These are phyloP conservation scores for Naganishia cerealis DNA, from an alignment of 1,284 basidiomycete genomes.

Conservation along the genomic window DNA sequence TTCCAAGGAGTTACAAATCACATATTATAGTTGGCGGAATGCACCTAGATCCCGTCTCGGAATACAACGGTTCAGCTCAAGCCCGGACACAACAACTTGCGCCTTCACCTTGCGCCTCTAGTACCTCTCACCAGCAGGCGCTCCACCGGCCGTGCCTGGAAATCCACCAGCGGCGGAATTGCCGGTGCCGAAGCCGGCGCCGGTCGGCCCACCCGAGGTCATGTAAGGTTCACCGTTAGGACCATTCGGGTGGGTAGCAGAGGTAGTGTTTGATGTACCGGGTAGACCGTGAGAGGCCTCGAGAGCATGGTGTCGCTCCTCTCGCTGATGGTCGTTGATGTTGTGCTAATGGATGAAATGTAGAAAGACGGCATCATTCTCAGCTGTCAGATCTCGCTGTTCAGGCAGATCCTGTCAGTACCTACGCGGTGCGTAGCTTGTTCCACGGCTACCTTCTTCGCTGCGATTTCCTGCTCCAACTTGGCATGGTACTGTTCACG, in stretches of 20 bases:
- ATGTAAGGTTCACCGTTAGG: background rate
- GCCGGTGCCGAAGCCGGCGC: no score
- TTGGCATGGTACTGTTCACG: slow-evolving; percentile 26
- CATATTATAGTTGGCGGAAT: no score
- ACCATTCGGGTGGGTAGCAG: background rate
- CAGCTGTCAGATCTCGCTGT: no score
- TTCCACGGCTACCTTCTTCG: slow-evolving; percentile 34
- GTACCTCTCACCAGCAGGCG: slow-evolving; percentile 6
- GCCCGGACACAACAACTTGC: background rate
- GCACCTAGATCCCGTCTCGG: background rate
- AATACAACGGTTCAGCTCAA: background rate
- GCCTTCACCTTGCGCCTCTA: background rate
- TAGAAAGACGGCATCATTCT: background rate
- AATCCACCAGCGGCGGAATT: background rate
- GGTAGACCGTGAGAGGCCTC: background rate
- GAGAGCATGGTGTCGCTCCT: slow-evolving; percentile 26
- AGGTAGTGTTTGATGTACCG: background rate
- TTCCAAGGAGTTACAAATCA: no score
- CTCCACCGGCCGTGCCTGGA: background rate
- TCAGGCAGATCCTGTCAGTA: background rate
- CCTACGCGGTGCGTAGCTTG: slow-evolving; percentile 31
- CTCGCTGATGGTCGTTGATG: slow-evolving; percentile 28
- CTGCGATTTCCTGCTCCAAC: slow-evolving; percentile 31
- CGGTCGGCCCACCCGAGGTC: background rate
- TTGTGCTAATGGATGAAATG: slow-evolving; percentile 19